phyloP scores from a whole-genome alignment of 352 stramenopile genomes.

The Phytophthora podocarpi region DNA sequence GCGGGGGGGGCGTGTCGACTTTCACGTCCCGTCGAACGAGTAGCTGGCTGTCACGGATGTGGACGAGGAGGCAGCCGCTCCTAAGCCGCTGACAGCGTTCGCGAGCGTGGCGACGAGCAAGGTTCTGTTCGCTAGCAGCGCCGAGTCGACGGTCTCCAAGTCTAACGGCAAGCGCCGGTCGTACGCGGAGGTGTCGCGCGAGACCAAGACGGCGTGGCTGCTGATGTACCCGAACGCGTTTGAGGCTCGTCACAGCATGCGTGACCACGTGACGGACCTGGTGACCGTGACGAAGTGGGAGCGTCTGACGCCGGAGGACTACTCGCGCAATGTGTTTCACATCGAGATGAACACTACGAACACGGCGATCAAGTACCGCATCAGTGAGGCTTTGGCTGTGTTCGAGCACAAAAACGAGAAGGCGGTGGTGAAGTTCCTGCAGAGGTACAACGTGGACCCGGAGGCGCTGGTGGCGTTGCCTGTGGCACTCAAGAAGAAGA shows the following conservation, averaged over 20 bases:
- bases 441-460: slow-evolving; percentile 66
- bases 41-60: slow-evolving; percentile 42
- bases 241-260: slow-evolving; percentile 50
- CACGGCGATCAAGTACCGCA: slow-evolving; percentile 83
- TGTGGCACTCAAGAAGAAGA: slow-evolving; percentile 60
- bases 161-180: slow-evolving; percentile 46
- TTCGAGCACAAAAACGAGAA: slow-evolving; percentile 86
- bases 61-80: slow-evolving; percentile 12
- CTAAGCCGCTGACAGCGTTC: slow-evolving; percentile 32
- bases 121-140: slow-evolving; percentile 34
- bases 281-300: slow-evolving; percentile 81
- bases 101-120: slow-evolving; percentile 57
- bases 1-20: slow-evolving; percentile 57
- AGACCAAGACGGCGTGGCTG: slow-evolving; percentile 71
- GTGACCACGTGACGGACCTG: slow-evolving; percentile 74
- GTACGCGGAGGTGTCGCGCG: slow-evolving; percentile 45
- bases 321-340: slow-evolving; percentile 89
- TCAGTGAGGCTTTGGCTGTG: slow-evolving; percentile 83
- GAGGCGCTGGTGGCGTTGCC: slow-evolving; percentile 74
- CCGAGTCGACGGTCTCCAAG: slow-evolving; percentile 23
- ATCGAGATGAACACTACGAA: slow-evolving; percentile 86
- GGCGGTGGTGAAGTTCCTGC: slow-evolving; percentile 74
- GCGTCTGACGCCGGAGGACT: slow-evolving; percentile 78
- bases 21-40: slow-evolving; percentile 50
- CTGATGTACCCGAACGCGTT: slow-evolving; percentile 70